A percentile compares a stretch with the other conserved stretches of the same genome.
Evolutionary conservation across 2,329 filamentous ascomycete species (phyloP).

Genomic region (Thelonectria olida): DNA sequence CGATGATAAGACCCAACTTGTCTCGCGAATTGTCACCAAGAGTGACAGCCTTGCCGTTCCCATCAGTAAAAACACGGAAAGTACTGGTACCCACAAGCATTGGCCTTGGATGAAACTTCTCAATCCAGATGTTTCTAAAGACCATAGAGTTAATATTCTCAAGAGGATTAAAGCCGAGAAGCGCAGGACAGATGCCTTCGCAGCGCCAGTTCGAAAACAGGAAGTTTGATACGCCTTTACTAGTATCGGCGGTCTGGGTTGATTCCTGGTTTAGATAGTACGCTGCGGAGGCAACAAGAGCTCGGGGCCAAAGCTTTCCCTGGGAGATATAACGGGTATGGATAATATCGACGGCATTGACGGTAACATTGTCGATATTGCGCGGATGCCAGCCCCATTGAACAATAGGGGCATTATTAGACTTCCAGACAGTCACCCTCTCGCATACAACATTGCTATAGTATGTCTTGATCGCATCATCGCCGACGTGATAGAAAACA

Average conservation of each 20-base stretch:
- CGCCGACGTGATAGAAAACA: constrained; percentile 48
- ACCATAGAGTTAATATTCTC: constrained; percentile 24
- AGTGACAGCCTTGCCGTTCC: constrained; percentile 7
- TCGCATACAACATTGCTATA: constrained; percentile 39
- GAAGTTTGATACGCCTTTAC: constrained; percentile 21
- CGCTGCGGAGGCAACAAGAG: constrained; percentile 19
- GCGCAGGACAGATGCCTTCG: constrained; percentile 28
- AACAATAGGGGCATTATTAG: constrained; percentile 44
- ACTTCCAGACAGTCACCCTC: constrained; percentile 43
- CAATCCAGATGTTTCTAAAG: constrained; percentile 24
- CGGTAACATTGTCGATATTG: constrained; percentile 37
- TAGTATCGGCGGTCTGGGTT: constrained; percentile 22
- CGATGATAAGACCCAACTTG: constrained; percentile 22
- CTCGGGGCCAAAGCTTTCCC: constrained; percentile 16
- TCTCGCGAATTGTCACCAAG: constrained; percentile 23
- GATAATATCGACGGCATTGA: constrained; percentile 40
- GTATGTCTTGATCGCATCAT: constrained; percentile 50
- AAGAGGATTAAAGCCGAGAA: constrained; percentile 30
- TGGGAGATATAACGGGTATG: constrained; percentile 29
- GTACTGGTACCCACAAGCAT: constrained; percentile 18
- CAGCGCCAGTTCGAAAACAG: constrained; percentile 29
- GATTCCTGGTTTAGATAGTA: constrained; percentile 25
- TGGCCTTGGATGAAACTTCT: constrained; percentile 7
- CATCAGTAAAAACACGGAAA: constrained; percentile 25
- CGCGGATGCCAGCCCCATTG: constrained; percentile 48